Evolutionary conservation across 441 rosid species (phyloP).

Genomic region (Gossypium schwendimanii): DNA sequence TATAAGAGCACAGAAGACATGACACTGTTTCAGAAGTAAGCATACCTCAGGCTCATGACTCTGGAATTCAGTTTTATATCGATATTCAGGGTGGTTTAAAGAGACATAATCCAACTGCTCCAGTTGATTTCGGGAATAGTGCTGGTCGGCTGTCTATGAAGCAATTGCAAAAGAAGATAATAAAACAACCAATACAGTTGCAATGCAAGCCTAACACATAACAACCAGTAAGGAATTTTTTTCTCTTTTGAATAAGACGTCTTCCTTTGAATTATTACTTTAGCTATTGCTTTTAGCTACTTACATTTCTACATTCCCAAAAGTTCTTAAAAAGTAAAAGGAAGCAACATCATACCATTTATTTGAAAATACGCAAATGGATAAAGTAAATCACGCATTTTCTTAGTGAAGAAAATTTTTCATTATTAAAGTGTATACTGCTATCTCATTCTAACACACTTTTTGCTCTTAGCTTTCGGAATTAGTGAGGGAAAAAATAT

Average conservation of each 20-base stretch:
- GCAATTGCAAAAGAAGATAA: conserved; percentile 15
- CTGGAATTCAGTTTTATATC: conserved; percentile 61
- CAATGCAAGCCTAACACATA: conserved; percentile 11
- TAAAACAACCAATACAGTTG: conserved; percentile 19
- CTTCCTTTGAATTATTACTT: not conserved
- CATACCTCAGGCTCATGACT: conserved; percentile 72
- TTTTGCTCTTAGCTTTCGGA: not conserved
- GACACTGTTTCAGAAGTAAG: not conserved
- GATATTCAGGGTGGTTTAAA: conserved; percentile 38
- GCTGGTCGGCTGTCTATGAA: conserved; percentile 28
- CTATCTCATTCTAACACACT: not conserved
- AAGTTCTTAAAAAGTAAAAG: not conserved
- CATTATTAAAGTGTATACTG: not conserved
- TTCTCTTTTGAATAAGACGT: not conserved
- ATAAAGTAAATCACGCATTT: not conserved
- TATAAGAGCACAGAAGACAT: not conserved
- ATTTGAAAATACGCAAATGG: not conserved
- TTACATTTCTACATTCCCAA: not conserved
- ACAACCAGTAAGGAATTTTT: not conserved
- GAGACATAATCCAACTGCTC: conserved; percentile 40
- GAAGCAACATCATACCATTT: not conserved
- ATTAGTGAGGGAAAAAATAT: not conserved
- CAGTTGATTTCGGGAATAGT: conserved; percentile 32
- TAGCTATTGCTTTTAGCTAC: not conserved
- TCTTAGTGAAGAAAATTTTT: not conserved